These are phyloP conservation scores for Cornus controversa DNA, from an alignment of 148 eudicot species.

Conservation along the genomic window DNA sequence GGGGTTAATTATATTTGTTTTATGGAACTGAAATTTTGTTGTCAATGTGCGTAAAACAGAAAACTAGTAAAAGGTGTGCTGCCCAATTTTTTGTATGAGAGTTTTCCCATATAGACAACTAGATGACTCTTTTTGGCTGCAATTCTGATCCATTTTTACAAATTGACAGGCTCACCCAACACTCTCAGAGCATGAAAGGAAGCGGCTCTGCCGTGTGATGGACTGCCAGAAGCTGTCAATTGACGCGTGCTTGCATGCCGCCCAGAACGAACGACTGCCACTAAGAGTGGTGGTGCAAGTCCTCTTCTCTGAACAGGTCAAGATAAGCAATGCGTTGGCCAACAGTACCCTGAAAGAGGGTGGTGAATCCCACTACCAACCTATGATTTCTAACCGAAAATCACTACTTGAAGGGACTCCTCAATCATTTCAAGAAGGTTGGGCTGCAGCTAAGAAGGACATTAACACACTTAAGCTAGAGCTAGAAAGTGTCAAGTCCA, in stretches of 20 bases:
- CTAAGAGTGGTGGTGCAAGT: conserved; percentile 89
- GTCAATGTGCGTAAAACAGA: too few species aligned
- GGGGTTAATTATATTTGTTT: too few species aligned
- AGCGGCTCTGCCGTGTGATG: conserved; percentile 86
- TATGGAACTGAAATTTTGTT: too few species aligned
- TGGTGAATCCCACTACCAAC: conserved; percentile 60
- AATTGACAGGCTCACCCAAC: conserved; percentile 83
- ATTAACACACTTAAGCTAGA: conserved; percentile 90
- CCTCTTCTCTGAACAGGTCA: conserved; percentile 93
- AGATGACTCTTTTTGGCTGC: not conserved
- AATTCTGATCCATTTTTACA: not conserved
- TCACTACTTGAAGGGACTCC: conserved; percentile 91
- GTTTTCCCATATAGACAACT: not conserved
- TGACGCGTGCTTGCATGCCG: conserved; percentile 97
- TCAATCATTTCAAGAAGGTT: conserved; percentile 96
- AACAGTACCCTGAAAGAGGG: conserved; percentile 62
- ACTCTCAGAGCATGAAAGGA: conserved; percentile 92
- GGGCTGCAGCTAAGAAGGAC: conserved; percentile 90
- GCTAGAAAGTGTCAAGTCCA: conserved; percentile 73
- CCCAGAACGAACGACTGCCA: conserved; percentile 96
- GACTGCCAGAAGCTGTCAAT: conserved; percentile 97
- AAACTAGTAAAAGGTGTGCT: too few species aligned
- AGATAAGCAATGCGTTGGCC: conserved; percentile 86
- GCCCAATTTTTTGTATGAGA: not conserved
- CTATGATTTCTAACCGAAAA: conserved; percentile 60